Base-by-base conservation (phyloP, 2,329 filamentous ascomycete species). In the Colletotrichum noveboracense region DNA sequence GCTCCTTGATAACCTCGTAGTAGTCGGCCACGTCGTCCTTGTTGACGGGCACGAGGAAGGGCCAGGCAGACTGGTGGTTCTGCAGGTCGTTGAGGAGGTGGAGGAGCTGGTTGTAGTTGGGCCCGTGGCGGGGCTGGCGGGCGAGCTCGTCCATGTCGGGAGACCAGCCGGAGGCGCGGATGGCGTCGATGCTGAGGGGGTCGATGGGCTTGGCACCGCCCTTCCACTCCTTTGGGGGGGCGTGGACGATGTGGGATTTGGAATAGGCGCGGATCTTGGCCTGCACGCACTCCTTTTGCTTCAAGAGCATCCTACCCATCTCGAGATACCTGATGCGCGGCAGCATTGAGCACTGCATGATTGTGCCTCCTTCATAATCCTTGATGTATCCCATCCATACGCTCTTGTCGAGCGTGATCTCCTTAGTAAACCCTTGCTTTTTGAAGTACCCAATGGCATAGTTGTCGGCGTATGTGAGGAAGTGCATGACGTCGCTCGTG, bases 351-450 rank as follows among this genome's bases (percentile, higher is more conserved):
- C 97, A 99, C 86, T 99, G 97, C 97, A 99, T 99, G 77, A 99
- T 98, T 0, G 97, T 99, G 74, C 97, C 97, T 74, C 97, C 97
- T 85, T 99, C 97, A 84, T 99, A 99, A 83, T 99, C 97, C 83
- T 99, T 99, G 88, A 99, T 99, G 81, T 98, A 99, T 4, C 97
- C 97, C 97, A 98, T 98, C 97, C 97, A 99, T 5, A 95, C 93
- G 4, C 93, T 93, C 80, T 93, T 94, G 75, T 97, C 94, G 1
- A 99, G 91, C 0, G 96, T 98, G 78, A 99, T 98, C 80, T 99
- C 96, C 84, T 99, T 99, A 3, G 97, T 98, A 82, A 99, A 99
- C 0, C 97, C 97, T 83, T 99, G 97, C 84, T 99, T 99, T 85
- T 98, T 98, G 86, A 99, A 99, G 84, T 98, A 99, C 13, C 97